Conservation (phyloP, 2,329 filamentous ascomycete species). For the Ceratocystis colombiana region DNA sequence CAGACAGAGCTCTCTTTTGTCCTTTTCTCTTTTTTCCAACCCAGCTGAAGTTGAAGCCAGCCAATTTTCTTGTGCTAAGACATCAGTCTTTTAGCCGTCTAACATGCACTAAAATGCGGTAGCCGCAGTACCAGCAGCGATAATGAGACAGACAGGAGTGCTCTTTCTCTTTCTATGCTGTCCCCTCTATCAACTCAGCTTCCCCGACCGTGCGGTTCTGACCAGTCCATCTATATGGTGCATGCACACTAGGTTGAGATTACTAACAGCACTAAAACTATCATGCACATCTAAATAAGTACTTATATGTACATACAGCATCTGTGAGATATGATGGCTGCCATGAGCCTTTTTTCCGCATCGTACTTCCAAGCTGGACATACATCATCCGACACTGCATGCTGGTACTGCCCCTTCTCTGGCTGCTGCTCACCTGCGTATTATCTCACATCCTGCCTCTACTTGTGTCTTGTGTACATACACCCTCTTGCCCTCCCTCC, state of each 20-base stretch:
- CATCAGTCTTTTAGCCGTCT: not conserved
- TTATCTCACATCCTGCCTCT: not conserved
- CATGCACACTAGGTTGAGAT: not conserved
- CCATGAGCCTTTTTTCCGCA: not conserved
- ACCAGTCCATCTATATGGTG: not conserved
- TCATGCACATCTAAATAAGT: not conserved
- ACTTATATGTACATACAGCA: not conserved
- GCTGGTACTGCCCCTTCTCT: not conserved
- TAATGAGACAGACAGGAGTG: not conserved
- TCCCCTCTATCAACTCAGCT: not conserved
- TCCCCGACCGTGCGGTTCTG: not conserved
- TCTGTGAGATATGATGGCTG: not conserved
- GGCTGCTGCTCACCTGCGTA: not conserved
- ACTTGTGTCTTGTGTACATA: constrained; percentile 3
- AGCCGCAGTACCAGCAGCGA: not conserved
- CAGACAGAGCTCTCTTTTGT: not conserved
- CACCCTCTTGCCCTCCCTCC: not conserved
- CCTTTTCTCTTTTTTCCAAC: not conserved
- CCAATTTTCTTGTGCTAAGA: not conserved
- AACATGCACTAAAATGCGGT: not conserved
- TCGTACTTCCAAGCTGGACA: constrained; percentile 9
- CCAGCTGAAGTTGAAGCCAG: not conserved
- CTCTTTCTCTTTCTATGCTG: not conserved
- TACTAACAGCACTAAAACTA: not conserved
- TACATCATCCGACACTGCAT: constrained; percentile 7